Conservation (phyloP, 208 protist genomes). For the Phytomonas sp. region DNA sequence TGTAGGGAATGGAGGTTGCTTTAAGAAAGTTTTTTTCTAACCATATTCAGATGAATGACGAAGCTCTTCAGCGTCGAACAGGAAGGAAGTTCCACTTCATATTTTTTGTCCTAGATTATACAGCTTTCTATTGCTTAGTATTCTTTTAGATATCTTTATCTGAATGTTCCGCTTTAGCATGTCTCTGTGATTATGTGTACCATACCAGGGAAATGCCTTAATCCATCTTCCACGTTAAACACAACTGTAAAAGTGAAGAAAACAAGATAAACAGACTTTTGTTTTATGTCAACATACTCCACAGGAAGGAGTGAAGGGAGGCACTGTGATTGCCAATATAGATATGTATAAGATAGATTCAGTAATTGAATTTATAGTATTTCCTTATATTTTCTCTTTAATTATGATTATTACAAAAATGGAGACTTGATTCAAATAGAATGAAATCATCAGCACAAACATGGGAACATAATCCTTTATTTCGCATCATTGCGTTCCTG, state of each 20-base stretch:
- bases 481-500: slow-evolving; percentile 74
- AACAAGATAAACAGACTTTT: neutral
- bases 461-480: slow-evolving; percentile 54
- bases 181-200: neutral
- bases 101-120: neutral
- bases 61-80: neutral
- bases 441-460: slow-evolving; percentile 10
- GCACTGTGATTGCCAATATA: neutral
- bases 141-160: neutral
- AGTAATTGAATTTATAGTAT: neutral
- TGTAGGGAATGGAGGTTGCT: neutral
- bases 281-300: neutral
- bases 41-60: neutral
- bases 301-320: neutral
- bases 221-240: neutral
- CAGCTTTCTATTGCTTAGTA: neutral
- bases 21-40: neutral
- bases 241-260: neutral
- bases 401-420: neutral
- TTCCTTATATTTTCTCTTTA: neutral
- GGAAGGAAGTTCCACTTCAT: neutral
- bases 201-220: neutral
- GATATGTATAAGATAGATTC: neutral
- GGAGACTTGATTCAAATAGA: neutral
- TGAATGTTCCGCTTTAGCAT: neutral